Evolutionary conservation across 345 rosid genomes (phyloP).

Genomic region (Cardamine occulta): DNA sequence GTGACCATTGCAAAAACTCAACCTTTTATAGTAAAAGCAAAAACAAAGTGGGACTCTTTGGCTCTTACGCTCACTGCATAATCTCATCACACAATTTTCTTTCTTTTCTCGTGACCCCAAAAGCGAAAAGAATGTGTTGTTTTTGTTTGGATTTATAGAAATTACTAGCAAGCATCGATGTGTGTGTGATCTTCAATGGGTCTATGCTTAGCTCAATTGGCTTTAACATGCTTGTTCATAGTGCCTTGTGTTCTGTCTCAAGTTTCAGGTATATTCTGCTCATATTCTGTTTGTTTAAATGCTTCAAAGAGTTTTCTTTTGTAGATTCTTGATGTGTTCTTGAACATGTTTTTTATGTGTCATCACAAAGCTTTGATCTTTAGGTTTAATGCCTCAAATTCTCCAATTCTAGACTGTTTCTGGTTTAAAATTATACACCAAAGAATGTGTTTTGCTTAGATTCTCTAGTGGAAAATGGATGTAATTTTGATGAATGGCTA

Average conservation of each 20-base stretch:
- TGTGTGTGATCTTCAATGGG: conserved; percentile 59
- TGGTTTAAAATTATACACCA: background rate
- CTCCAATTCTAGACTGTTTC: background rate
- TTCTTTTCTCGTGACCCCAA: conserved; percentile 32
- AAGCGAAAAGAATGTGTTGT: conserved; percentile 3
- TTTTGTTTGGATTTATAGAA: background rate
- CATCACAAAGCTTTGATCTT: conserved; percentile 14
- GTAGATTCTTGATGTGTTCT: background rate
- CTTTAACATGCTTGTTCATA: conserved; percentile 42
- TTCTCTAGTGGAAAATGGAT: background rate
- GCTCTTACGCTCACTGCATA: conserved; percentile 5
- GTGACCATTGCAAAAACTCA: conserved; percentile 21
- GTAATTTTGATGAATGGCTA: conserved; percentile 17
- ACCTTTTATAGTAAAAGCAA: conserved; percentile 28
- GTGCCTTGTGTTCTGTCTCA: conserved; percentile 54
- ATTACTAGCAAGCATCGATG: conserved; percentile 25
- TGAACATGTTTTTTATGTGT: background rate
- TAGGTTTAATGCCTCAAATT: background rate
- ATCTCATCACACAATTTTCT: conserved; percentile 34
- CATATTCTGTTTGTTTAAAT: conserved; percentile 30
- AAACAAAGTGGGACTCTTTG: conserved; percentile 22
- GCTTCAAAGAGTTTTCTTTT: conserved; percentile 24
- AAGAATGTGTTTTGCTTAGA: background rate
- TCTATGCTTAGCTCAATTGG: conserved; percentile 46
- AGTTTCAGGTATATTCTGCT: conserved; percentile 56